phyloP scores from a whole-genome alignment of 148 eudicot species.

The Rheum nobile region DNA sequence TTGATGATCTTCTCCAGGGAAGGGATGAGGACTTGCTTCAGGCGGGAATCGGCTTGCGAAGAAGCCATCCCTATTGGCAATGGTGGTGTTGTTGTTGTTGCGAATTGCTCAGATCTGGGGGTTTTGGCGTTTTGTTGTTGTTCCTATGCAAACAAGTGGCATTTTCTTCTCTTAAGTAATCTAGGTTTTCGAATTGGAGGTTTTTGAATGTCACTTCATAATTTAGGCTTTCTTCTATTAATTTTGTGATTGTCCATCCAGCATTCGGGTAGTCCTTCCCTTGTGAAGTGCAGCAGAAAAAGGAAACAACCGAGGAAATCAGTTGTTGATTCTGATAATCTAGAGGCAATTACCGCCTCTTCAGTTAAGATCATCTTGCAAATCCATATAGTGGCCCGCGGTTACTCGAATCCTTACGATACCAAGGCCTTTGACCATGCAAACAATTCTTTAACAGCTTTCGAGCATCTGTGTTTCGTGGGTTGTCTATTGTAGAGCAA shows the following conservation, averaged over 20 bases:
- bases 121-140: too few relatives aligned
- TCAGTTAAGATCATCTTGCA: constrained; percentile 49
- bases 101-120: too few relatives aligned
- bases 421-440: constrained; percentile 29
- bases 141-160: too few relatives aligned
- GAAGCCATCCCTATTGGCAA: too few relatives aligned
- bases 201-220: too few relatives aligned
- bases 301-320: constrained; percentile 23
- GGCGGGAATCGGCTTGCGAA: too few relatives aligned
- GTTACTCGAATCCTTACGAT: constrained; percentile 27
- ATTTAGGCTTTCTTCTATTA: too few relatives aligned
- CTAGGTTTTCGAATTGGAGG: too few relatives aligned
- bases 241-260: constrained; percentile 9
- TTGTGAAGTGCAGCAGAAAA: constrained; percentile 18
- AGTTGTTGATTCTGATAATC: constrained; percentile 10
- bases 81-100: too few relatives aligned
- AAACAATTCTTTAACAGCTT: constrained; percentile 32
- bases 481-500: constrained; percentile 11
- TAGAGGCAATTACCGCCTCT: constrained; percentile 22
- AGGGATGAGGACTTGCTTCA: too few relatives aligned
- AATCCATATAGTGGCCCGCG: constrained; percentile 38
- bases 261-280: constrained; percentile 13
- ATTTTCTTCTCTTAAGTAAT: too few relatives aligned
- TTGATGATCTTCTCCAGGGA: too few relatives aligned
- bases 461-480: constrained; percentile 34